Percentiles rank a stretch among this genome's conserved stretches.
Evolutionary conservation across 768 basidiomycete species (phyloP).

Genomic region (Lentinula aciculospora): DNA sequence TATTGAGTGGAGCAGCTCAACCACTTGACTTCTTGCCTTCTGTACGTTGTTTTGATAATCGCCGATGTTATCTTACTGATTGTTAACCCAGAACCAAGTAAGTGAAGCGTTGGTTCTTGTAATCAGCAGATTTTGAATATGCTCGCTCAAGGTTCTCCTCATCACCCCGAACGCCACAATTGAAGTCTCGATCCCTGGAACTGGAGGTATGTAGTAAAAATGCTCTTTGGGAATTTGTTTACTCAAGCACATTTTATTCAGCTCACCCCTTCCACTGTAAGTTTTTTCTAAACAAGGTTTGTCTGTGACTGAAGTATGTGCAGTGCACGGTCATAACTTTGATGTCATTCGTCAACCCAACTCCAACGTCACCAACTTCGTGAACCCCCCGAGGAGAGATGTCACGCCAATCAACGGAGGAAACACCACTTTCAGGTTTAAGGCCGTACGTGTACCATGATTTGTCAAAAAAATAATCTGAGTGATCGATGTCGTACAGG

Average conservation of each 20-base stretch:
- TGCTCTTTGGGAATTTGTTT: not conserved
- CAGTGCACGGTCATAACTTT: slow-evolving; percentile 27
- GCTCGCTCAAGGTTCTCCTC: slow-evolving; percentile 14
- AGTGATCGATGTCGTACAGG: slow-evolving; percentile 15
- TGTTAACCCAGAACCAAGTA: not conserved
- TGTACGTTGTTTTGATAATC: not conserved
- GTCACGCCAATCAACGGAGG: slow-evolving; percentile 25
- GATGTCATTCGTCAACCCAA: slow-evolving; percentile 21
- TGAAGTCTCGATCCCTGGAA: slow-evolving; percentile 42
- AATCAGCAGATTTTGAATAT: not conserved
- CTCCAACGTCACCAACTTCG: slow-evolving; percentile 19
- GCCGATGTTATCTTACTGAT: not conserved
- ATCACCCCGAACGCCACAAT: slow-evolving; percentile 39
- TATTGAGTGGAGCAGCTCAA: slow-evolving; percentile 20
- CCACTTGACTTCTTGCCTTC: slow-evolving; percentile 35
- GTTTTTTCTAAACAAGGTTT: not conserved
- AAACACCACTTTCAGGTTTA: slow-evolving; percentile 31
- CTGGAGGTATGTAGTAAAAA: slow-evolving; percentile 21
- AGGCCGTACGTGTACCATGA: slow-evolving; percentile 1
- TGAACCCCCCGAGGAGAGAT: slow-evolving; percentile 23
- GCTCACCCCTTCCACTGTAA: slow-evolving; percentile 27
- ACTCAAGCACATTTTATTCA: not conserved
- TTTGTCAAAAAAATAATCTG: not conserved
- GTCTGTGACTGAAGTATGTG: not conserved
- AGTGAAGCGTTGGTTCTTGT: not conserved